Evolutionary conservation across 2,329 filamentous ascomycete species (phyloP), one percentile per base, ranked within the genome.

Genomic region (Xylaria sp.): DNA sequence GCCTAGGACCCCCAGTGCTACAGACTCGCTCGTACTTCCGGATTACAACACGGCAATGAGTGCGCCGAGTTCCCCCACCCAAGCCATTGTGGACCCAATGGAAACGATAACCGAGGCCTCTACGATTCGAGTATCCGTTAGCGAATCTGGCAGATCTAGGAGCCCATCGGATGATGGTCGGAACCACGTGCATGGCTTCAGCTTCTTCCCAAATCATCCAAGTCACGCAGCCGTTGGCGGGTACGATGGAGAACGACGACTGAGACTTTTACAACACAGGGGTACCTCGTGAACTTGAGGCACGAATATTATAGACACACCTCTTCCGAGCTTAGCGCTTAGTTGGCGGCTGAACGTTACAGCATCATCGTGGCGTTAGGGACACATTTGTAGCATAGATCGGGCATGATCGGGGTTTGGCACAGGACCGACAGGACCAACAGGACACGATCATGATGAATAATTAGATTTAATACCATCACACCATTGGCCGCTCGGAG

Each of bases 41-140:
- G 89, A 92, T 76, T 94, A 94, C 76, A 81, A 86, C 65, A 86
- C 90, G 2, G 90, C 88, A 0, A 81, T 87, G 51, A 87, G 84
- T 73, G 83, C 83, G 32, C 87, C 88, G 5, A 78, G 78, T 23
- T 85, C 86, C 13, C 84, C 85, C 1, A 82, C 82, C 0, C 79
- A 79, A 23, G 75, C 73, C 3, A 80, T 71, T n/a, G 65, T 65
- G 16, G 76, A 79, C 60, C 77, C 78, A 4, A 70, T 78, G 65
- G 66, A 74, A 50, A 75, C 76, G 44, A 76, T 77, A 37, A 64
- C 72, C 18, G 77, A 79, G 65, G 68, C 42, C n/a, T 61, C 71
- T 8, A 65, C 53, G 2, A 63, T 54, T 12, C 71, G 62, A 23
- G 21, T 42, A 12, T 50, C 48, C 32, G 60, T 51, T 21, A 57